Evolutionary conservation across 192 early-diverging fungal genomes (phyloP).

Genomic region (Entophlyctis helioformis): DNA sequence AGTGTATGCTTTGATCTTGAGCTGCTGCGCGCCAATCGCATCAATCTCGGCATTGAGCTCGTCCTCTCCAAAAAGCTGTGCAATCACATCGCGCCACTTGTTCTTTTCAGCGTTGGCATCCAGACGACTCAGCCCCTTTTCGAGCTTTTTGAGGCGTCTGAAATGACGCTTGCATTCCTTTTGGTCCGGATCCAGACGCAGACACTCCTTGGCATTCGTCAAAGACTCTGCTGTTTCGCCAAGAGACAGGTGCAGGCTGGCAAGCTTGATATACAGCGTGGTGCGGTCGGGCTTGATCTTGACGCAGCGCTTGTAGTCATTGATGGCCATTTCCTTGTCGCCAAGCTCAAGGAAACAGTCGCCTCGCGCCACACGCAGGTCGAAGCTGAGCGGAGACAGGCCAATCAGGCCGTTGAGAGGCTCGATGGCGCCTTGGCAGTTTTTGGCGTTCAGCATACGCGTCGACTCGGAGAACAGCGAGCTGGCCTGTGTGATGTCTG

Average conservation of each 20-base stretch:
- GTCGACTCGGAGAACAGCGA: too few species aligned
- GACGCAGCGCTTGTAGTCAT: constrained; percentile 66
- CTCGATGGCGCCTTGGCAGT: constrained; percentile 32
- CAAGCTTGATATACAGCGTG: constrained; percentile 47
- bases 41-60: constrained; percentile 27
- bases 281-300: constrained; percentile 58
- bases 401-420: constrained; percentile 9
- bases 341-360: constrained; percentile 59
- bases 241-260: constrained; percentile 52
- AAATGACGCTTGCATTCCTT: constrained; percentile 73
- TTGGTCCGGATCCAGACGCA: constrained; percentile 85
- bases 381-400: constrained; percentile 11
- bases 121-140: constrained; percentile 56
- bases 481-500: too few species aligned
- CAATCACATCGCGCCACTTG: constrained; percentile 39
- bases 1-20: constrained; percentile 27
- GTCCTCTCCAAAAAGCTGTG: constrained; percentile 36
- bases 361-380: constrained; percentile 54
- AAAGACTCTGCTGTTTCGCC: constrained; percentile 63
- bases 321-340: constrained; percentile 75
- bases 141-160: constrained; percentile 56
- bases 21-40: constrained; percentile 7
- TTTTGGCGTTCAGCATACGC: constrained; percentile 12
- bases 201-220: constrained; percentile 67
- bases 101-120: constrained; percentile 35